These are phyloP conservation scores for Houttuynia cordata DNA, from an alignment of 164 flowering plant genomes.

Conservation along the genomic window DNA sequence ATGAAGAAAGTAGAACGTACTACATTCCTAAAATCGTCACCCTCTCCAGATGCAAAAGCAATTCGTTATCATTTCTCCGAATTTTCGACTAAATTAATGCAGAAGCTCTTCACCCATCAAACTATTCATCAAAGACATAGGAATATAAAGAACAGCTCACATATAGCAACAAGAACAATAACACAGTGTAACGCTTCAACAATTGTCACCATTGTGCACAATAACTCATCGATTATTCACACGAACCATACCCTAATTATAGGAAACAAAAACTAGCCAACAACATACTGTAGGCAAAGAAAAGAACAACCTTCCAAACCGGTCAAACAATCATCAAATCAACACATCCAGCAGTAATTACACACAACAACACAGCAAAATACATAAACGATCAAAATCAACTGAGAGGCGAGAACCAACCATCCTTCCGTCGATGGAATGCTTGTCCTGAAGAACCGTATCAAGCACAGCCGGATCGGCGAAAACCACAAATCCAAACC, in stretches of 20 bases:
- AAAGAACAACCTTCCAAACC: too few relatives aligned
- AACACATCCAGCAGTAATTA: neutral
- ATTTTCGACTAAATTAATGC: neutral
- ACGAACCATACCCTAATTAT: too few relatives aligned
- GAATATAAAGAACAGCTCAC: neutral
- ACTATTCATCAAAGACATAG: too few relatives aligned
- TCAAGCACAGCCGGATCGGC: slow-evolving; percentile 61
- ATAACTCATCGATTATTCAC: too few relatives aligned
- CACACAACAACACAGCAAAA: neutral
- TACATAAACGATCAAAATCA: neutral
- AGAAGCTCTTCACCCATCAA: neutral
- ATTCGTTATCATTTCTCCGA: too few relatives aligned
- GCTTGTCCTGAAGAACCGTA: slow-evolving; percentile 76
- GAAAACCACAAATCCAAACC: slow-evolving; percentile 67
- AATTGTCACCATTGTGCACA: neutral
- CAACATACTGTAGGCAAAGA: too few relatives aligned
- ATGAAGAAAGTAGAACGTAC: too few relatives aligned
- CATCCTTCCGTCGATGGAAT: slow-evolving; percentile 74
- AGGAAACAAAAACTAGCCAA: too few relatives aligned
- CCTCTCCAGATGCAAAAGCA: too few relatives aligned
- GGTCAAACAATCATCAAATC: too few relatives aligned
- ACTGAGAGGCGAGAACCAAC: slow-evolving; percentile 18
- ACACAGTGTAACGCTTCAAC: neutral
- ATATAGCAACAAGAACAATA: too few relatives aligned
- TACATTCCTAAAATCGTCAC: too few relatives aligned